These are phyloP conservation scores for Aspergillus bertholletiae DNA, from an alignment of 495 filamentous ascomycete species.

Conservation along the genomic window DNA sequence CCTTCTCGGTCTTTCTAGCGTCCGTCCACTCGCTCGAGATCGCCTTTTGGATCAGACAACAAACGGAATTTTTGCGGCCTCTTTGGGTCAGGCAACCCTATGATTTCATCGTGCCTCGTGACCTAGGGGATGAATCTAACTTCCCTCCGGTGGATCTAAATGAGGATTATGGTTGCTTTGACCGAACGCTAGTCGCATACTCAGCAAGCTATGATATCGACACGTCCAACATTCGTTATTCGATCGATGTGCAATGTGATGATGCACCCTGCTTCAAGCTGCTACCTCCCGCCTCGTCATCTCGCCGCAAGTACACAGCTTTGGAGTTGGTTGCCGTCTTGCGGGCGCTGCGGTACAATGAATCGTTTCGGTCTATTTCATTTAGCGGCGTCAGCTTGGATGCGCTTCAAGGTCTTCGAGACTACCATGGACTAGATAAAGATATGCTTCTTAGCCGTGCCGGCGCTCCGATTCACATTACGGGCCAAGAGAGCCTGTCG, in stretches of 20 bases:
- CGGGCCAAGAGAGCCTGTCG: constrained; percentile 56
- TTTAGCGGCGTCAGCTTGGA: constrained; percentile 75
- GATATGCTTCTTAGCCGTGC: constrained; percentile 56
- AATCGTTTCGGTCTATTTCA: constrained; percentile 81
- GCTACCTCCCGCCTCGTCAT: constrained; percentile 58
- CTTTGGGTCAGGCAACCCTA: constrained; percentile 74
- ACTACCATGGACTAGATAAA: constrained; percentile 60
- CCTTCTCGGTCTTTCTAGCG: constrained; percentile 68
- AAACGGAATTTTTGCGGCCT: constrained; percentile 76
- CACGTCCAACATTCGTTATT: constrained; percentile 71
- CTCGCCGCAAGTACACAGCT: constrained; percentile 57
- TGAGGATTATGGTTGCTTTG: constrained; percentile 77
- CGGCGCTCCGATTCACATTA: constrained; percentile 53
- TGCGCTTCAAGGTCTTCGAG: constrained; percentile 56
- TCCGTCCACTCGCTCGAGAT: constrained; percentile 76
- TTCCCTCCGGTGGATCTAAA: constrained; percentile 59
- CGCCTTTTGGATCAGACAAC: constrained; percentile 66
- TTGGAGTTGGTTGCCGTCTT: constrained; percentile 82
- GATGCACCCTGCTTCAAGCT: constrained; percentile 82
- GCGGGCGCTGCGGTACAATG: constrained; percentile 86
- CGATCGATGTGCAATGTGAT: constrained; percentile 70
- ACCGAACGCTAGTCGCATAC: constrained; percentile 82
- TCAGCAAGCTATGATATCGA: constrained; percentile 73
- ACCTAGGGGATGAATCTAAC: constrained; percentile 56
- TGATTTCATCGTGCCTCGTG: constrained; percentile 57